Percentiles rank a stretch among this genome's conserved stretches.
Evolutionary conservation across 257 asterid species (phyloP).

Genomic region (Verbena officinalis): DNA sequence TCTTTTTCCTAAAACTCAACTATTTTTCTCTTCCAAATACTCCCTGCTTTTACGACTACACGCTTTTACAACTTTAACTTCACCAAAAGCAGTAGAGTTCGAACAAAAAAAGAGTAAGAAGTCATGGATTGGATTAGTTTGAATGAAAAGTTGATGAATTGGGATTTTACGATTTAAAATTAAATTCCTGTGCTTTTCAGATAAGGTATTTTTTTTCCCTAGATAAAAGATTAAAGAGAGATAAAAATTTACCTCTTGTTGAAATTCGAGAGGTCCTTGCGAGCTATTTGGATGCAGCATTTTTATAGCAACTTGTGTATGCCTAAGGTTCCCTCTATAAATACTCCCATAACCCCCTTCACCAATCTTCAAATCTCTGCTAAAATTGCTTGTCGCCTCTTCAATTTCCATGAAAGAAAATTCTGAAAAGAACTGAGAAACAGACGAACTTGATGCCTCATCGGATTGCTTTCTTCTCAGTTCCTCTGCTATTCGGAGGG

Average conservation of each 20-base stretch:
- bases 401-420: slow-evolving; percentile 73
- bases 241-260: slow-evolving; percentile 68
- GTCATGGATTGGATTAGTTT: too few species aligned
- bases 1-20: too few species aligned
- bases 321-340: slow-evolving; percentile 70
- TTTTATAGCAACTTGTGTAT: slow-evolving; percentile 85
- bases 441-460: slow-evolving; percentile 54
- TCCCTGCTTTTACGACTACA: too few species aligned
- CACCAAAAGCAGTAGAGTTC: too few species aligned
- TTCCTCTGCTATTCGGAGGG: slow-evolving; percentile 64
- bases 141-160: too few species aligned
- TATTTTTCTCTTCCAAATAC: too few species aligned
- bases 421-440: slow-evolving; percentile 62
- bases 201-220: too few species aligned
- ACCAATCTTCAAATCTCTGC: slow-evolving; percentile 66
- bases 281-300: slow-evolving; percentile 65
- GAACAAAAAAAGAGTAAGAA: too few species aligned
- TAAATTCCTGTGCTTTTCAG: too few species aligned
- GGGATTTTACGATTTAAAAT: too few species aligned
- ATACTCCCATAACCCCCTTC: slow-evolving; percentile 91
- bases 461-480: slow-evolving; percentile 54
- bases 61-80: too few species aligned
- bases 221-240: too few species aligned
- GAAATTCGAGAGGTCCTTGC: slow-evolving; percentile 84
- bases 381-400: slow-evolving; percentile 70